A percentile compares a stretch with the other conserved stretches of the same genome.
phyloP scores from a whole-genome alignment of 805 yeast genomes.

The Wickerhamomyces bovis region DNA sequence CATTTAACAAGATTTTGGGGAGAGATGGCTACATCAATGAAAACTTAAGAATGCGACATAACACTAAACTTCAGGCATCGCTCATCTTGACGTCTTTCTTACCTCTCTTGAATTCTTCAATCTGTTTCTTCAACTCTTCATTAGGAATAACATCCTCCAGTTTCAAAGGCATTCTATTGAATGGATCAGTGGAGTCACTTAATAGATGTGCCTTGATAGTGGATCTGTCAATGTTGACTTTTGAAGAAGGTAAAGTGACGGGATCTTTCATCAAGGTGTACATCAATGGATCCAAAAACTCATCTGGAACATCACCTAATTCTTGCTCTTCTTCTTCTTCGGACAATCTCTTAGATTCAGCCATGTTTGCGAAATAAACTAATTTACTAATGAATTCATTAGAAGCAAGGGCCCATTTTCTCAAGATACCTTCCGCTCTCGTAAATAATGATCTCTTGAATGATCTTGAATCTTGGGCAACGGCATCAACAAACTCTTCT shows the following conservation, averaged over 20 bases:
- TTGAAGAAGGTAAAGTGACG: slow-evolving; percentile 85
- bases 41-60: background rate
- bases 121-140: slow-evolving; percentile 56
- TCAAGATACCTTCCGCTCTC: slow-evolving; percentile 64
- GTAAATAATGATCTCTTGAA: slow-evolving; percentile 60
- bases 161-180: slow-evolving; percentile 86
- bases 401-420: slow-evolving; percentile 47
- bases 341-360: slow-evolving; percentile 49
- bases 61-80: slow-evolving; percentile 4
- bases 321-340: slow-evolving; percentile 84
- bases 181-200: slow-evolving; percentile 96
- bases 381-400: slow-evolving; percentile 47
- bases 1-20: too few relatives aligned
- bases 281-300: slow-evolving; percentile 95
- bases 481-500: slow-evolving; percentile 65
- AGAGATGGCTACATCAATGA: too few relatives aligned
- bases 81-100: slow-evolving; percentile 15
- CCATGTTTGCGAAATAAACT: slow-evolving; percentile 53
- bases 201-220: slow-evolving; percentile 90
- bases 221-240: slow-evolving; percentile 77
- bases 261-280: slow-evolving; percentile 94
- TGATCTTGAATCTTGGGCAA: slow-evolving; percentile 89
- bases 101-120: slow-evolving; percentile 37
- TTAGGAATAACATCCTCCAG: slow-evolving; percentile 85
- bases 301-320: slow-evolving; percentile 93